Conservation (phyloP, 495 filamentous ascomycete genomes). For the Paragyromitra xinjiangensis region DNA sequence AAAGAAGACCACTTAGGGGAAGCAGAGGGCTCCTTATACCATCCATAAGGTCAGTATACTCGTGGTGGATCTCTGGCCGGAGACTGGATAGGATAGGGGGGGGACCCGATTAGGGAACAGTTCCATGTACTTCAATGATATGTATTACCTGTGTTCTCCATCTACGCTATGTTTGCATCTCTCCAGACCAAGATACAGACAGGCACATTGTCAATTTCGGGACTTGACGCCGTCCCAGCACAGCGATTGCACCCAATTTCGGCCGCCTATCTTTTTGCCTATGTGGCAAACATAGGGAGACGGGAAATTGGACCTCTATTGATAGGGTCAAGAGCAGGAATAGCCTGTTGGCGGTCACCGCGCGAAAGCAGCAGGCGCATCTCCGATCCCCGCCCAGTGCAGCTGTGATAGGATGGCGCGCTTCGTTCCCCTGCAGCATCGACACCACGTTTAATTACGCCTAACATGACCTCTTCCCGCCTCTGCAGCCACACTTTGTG, state of each 20-base stretch:
- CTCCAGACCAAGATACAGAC: conserved; percentile 9
- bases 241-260: no score
- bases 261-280: no score
- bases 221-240: conserved; percentile 15
- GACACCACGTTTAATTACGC: conserved; percentile 42
- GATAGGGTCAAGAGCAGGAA: conserved; percentile 22
- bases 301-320: conserved; percentile 25
- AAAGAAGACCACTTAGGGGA: conserved; percentile 54
- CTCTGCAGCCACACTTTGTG: conserved; percentile 33
- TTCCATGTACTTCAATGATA: conserved; percentile 29
- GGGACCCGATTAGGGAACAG: conserved; percentile 36
- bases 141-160: not conserved
- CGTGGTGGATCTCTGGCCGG: not conserved
- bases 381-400: conserved; percentile 2
- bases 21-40: conserved; percentile 61
- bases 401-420: conserved; percentile 35
- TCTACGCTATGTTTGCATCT: conserved; percentile 1
- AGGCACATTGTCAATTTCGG: conserved; percentile 37
- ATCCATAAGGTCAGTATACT: conserved; percentile 21
- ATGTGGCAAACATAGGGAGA: not conserved
- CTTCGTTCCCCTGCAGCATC: conserved; percentile 38
- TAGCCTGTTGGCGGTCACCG: conserved; percentile 13
- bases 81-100: conserved; percentile 32
- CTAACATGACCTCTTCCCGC: conserved; percentile 28
- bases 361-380: not conserved